Evolutionary conservation across 2,329 filamentous ascomycete genomes (phyloP), one percentile per base, ranked within the genome.

Genomic region (Dactylellina haptotyla): DNA sequence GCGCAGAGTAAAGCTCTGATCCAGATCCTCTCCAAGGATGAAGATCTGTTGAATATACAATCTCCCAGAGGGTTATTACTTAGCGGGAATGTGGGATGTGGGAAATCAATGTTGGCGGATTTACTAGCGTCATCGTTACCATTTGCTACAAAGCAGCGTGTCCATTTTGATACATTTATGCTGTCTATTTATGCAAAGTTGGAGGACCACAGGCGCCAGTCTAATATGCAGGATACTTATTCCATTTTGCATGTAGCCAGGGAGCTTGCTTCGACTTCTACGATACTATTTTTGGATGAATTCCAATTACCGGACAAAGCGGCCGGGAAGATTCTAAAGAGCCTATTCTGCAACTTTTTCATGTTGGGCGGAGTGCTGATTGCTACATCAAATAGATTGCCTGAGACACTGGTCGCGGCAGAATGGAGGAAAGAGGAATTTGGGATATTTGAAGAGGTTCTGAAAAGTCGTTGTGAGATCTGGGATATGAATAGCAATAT

Each of bases 161-260:
- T 89, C 88, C 91, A 94, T 79, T 95, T 93, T 81, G 92, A 92
- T 79, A 92, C 90, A 0, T 95, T 95, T 77, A 95, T 95, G 90
- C 83, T 94, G 6, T 88, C 93, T 76, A 88, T 87, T 0, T 84
- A 93, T 50, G 89, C 90, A 0, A 88, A 88, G 56, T 83, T 95
- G 0, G 91, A 94, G 77, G 82, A 84, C 10, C 84, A 90, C 46
- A 84, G 91, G 77, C 76, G 80, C 5, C 32, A 25, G 10, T 16
- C 32, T 14, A 39, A 65, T 39, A 34, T 62, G 12, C 46, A 51
- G 26, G 69, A 73, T 90, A 90, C 0, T 80, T 94, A 23, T 81
- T 94, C 0, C 89, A 87, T 85, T 84, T 94, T 78, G 90, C 91
- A 30, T 88, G 89, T 73, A 18, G 69, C 69, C 0, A 66, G 54